Conservation (phyloP, 108 stramenopile genomes). For the Skeletonema potamos region DNA sequence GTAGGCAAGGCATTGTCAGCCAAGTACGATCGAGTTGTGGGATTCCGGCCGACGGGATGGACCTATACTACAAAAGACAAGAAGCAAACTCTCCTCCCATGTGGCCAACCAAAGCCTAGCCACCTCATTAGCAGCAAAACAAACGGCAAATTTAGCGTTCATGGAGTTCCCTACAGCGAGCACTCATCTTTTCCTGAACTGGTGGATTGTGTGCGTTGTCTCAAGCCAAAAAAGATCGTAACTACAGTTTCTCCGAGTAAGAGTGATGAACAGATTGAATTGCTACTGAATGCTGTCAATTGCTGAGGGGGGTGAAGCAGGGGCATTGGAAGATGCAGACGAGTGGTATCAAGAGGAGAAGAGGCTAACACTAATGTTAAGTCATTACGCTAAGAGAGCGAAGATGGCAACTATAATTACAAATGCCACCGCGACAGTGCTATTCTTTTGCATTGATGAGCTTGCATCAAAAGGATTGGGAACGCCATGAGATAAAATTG, state of each 20-base stretch:
- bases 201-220: constrained; percentile 73
- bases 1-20: constrained; percentile 41
- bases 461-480: neutral
- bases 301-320: too few relatives aligned
- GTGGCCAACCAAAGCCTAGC: constrained; percentile 12
- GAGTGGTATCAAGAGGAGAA: too few relatives aligned
- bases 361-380: too few relatives aligned
- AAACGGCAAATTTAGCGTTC: constrained; percentile 58
- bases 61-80: constrained; percentile 25
- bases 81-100: constrained; percentile 9
- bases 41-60: constrained; percentile 65
- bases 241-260: constrained; percentile 82
- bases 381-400: neutral
- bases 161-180: constrained; percentile 89
- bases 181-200: constrained; percentile 88
- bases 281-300: constrained; percentile 44
- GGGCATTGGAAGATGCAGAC: too few relatives aligned
- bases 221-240: constrained; percentile 71
- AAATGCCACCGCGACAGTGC: neutral
- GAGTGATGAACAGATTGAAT: constrained; percentile 66
- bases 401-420: neutral
- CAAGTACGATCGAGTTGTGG: constrained; percentile 62
- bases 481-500: neutral
- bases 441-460: neutral
- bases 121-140: constrained; percentile 50